A percentile compares a stretch with the other conserved stretches of the same genome.
Evolutionary conservation across 257 asterid species (phyloP).

Genomic region (Ocimum tenuiflorum): DNA sequence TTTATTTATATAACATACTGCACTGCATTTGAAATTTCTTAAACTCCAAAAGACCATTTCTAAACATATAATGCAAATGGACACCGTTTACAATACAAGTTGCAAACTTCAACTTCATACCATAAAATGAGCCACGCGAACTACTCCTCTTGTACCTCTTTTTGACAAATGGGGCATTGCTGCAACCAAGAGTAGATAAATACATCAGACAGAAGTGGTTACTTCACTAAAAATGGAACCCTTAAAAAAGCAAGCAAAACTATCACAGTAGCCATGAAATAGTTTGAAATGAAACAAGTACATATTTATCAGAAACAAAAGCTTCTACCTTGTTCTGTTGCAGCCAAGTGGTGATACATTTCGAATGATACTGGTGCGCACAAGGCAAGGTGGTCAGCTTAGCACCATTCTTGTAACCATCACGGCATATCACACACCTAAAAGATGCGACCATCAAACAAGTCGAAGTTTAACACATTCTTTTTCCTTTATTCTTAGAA

Average conservation of each 20-base stretch:
- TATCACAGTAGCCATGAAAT: no score
- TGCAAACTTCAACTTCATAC: constrained; percentile 7
- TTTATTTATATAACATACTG: not conserved
- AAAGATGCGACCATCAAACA: constrained; percentile 6
- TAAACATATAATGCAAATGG: constrained; percentile 6
- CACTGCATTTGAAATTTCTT: not conserved
- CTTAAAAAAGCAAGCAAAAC: no score
- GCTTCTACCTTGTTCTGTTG: constrained; percentile 30
- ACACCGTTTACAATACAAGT: constrained; percentile 6
- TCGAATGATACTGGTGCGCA: constrained; percentile 71
- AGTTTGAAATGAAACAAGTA: not conserved
- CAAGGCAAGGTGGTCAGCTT: constrained; percentile 72
- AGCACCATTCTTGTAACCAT: constrained; percentile 53
- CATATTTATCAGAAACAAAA: not conserved
- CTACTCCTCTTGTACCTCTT: constrained; percentile 64
- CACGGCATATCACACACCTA: constrained; percentile 82
- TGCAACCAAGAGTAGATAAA: constrained; percentile 20
- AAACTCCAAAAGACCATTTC: not conserved
- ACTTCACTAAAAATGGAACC: no score
- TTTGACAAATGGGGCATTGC: constrained; percentile 80
- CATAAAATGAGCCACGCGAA: not conserved
- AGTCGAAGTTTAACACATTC: no score
- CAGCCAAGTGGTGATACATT: constrained; percentile 72
- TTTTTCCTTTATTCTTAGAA: no score
- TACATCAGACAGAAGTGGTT: not conserved